phyloP scores from a whole-genome alignment of 768 basidiomycete genomes.

The Galerina marginata region DNA sequence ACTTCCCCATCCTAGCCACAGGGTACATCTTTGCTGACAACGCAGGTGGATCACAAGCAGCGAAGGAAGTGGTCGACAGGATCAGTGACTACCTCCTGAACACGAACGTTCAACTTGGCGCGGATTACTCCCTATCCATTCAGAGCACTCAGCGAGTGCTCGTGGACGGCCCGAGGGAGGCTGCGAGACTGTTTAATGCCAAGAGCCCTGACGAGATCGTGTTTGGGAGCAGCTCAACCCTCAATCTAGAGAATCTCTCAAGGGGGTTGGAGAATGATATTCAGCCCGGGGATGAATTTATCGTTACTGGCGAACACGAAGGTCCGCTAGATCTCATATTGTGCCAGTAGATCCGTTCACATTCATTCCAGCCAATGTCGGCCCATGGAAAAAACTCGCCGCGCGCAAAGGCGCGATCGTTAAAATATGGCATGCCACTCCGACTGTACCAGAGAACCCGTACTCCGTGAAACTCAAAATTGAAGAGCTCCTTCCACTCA shows the following conservation, averaged over 20 bases:
- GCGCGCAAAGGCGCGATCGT: slow-evolving; percentile 55
- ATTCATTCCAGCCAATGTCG: slow-evolving; percentile 63
- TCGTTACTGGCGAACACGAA: slow-evolving; percentile 83
- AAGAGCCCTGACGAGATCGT: slow-evolving; percentile 64
- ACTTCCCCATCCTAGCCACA: slow-evolving; percentile 64
- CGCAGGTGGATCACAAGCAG: slow-evolving; percentile 74
- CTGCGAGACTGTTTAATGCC: slow-evolving; percentile 69
- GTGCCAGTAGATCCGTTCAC: not conserved
- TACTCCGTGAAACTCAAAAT: slow-evolving; percentile 64
- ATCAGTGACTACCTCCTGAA: slow-evolving; percentile 72
- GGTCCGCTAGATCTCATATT: slow-evolving; percentile 39
- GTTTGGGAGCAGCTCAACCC: slow-evolving; percentile 69
- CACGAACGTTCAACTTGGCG: slow-evolving; percentile 78
- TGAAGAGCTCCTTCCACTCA: slow-evolving; percentile 63
- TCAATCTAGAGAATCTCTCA: slow-evolving; percentile 73
- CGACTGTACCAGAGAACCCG: slow-evolving; percentile 60
- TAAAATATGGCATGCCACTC: slow-evolving; percentile 62
- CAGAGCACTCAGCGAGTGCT: slow-evolving; percentile 55
- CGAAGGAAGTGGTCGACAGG: slow-evolving; percentile 57
- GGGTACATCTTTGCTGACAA: slow-evolving; percentile 78
- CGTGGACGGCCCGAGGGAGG: slow-evolving; percentile 52
- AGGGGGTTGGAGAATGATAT: slow-evolving; percentile 63
- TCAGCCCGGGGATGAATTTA: slow-evolving; percentile 69
- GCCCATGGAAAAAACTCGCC: slow-evolving; percentile 80
- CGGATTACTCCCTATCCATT: slow-evolving; percentile 66